These are phyloP conservation scores for Trichophyton verrucosum DNA, from an alignment of 2,329 filamentous ascomycete species.

Conservation along the genomic window DNA sequence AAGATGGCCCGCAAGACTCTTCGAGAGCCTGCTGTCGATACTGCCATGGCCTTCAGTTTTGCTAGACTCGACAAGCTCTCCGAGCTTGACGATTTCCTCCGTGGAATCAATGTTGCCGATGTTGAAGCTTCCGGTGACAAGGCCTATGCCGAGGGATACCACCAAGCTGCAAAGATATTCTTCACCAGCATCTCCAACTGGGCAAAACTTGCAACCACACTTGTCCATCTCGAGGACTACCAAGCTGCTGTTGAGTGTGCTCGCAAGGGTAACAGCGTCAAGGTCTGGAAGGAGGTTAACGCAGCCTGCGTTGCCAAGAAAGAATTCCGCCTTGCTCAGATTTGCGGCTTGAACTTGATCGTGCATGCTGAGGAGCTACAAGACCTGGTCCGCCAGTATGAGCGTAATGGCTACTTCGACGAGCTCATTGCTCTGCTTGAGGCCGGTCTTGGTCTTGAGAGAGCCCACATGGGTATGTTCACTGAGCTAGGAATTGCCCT, in stretches of 20 bases:
- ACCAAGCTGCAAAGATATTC: slow-evolving; percentile 97
- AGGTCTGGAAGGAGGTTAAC: slow-evolving; percentile 98
- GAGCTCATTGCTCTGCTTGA: slow-evolving; percentile 91
- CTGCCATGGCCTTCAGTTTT: slow-evolving; percentile 83
- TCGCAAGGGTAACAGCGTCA: slow-evolving; percentile 96
- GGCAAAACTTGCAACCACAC: slow-evolving; percentile 94
- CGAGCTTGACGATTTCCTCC: slow-evolving; percentile 93
- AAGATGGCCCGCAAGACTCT: slow-evolving; percentile 96
- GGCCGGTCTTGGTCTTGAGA: slow-evolving; percentile 84
- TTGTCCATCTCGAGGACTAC: slow-evolving; percentile 95
- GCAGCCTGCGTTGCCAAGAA: slow-evolving; percentile 93
- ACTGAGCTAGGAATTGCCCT: slow-evolving; percentile 84
- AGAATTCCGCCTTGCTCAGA: slow-evolving; percentile 96
- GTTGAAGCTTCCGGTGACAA: slow-evolving; percentile 96
- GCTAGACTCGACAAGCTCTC: slow-evolving; percentile 81
- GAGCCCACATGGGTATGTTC: slow-evolving; percentile 94
- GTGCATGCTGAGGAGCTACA: slow-evolving; percentile 92
- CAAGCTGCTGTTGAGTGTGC: slow-evolving; percentile 96
- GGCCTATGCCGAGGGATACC: slow-evolving; percentile 85
- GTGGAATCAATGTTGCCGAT: slow-evolving; percentile 85
- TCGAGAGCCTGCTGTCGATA: slow-evolving; percentile 86
- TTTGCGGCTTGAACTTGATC: slow-evolving; percentile 95
- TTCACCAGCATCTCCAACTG: slow-evolving; percentile 98
- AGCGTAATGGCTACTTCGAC: slow-evolving; percentile 94
- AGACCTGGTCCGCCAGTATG: slow-evolving; percentile 90